These are phyloP conservation scores for Schizochytrium sp. DNA, from an alignment of 108 stramenopile species.

Conservation along the genomic window DNA sequence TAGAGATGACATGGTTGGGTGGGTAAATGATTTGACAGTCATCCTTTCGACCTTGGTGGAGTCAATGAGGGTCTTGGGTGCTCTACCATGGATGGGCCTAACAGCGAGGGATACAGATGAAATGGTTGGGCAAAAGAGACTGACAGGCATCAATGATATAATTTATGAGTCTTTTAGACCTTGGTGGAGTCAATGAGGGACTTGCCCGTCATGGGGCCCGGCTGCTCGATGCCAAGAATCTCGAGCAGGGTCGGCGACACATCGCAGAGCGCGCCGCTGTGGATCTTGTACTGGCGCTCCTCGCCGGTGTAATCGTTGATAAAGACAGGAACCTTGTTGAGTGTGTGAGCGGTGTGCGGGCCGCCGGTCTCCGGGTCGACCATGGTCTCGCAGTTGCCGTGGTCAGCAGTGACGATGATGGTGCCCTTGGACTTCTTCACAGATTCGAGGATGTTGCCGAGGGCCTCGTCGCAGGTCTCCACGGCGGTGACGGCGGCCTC, in stretches of 20 bases:
- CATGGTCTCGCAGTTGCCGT: slow-evolving; percentile 16
- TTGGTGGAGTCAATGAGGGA: background rate
- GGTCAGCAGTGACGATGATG: background rate
- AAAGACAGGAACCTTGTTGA: slow-evolving; percentile 14
- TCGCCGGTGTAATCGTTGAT: slow-evolving; percentile 3
- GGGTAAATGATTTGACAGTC: no score
- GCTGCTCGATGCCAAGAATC: slow-evolving; percentile 10
- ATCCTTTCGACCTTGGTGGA: no score
- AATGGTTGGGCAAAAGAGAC: no score
- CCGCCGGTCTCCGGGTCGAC: background rate
- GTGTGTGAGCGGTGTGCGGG: slow-evolving; percentile 14
- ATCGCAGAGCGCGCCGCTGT: background rate
- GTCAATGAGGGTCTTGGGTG: no score
- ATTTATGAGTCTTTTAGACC: background rate
- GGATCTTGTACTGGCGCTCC: slow-evolving; percentile 12
- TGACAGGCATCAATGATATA: no score
- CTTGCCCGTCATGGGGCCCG: background rate
- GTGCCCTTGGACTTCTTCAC: background rate
- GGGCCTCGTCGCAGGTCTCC: background rate
- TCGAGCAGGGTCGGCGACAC: background rate
- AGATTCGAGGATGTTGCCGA: background rate
- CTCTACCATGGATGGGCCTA: no score
- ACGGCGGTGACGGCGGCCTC: slow-evolving; percentile 7
- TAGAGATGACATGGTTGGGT: no score
- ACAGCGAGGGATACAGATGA: no score